phyloP scores from a whole-genome alignment of 345 rosid genomes.

The Syzygium oleosum region DNA sequence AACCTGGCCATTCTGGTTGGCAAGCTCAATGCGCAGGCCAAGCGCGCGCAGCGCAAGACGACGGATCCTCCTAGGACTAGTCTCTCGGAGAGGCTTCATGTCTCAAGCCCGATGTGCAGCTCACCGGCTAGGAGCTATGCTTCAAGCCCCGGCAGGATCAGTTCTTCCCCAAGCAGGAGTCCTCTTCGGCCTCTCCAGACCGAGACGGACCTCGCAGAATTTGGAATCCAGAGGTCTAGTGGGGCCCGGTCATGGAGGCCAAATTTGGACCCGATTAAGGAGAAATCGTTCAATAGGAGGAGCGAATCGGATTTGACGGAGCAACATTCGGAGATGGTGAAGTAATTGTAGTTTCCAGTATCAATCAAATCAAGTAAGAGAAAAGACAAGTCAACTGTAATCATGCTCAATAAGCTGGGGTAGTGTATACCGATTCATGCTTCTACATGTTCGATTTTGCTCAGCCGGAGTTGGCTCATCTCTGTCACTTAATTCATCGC shows the following conservation, averaged over 20 bases:
- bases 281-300: slow-evolving; percentile 5
- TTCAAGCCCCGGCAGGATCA: background rate
- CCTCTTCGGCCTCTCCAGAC: background rate
- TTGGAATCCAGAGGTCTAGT: background rate
- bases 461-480: background rate
- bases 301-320: slow-evolving; percentile 4
- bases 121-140: background rate
- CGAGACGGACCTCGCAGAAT: background rate
- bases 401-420: background rate
- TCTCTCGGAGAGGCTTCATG: background rate
- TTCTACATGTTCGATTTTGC: background rate
- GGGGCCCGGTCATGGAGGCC: background rate
- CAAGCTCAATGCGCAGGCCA: slow-evolving; percentile 24
- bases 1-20: slow-evolving; percentile 18
- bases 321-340: background rate
- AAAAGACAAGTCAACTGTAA: background rate
- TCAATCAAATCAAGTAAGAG: background rate
- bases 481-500: background rate
- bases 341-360: background rate
- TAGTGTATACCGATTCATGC: background rate
- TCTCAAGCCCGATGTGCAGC: background rate
- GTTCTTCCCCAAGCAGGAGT: background rate
- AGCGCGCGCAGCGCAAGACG: background rate
- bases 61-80: background rate
- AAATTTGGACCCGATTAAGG: slow-evolving; percentile 3